These are phyloP conservation scores for Trichosphaerium sp. DNA, from an alignment of 78 protist species.

Conservation along the genomic window DNA sequence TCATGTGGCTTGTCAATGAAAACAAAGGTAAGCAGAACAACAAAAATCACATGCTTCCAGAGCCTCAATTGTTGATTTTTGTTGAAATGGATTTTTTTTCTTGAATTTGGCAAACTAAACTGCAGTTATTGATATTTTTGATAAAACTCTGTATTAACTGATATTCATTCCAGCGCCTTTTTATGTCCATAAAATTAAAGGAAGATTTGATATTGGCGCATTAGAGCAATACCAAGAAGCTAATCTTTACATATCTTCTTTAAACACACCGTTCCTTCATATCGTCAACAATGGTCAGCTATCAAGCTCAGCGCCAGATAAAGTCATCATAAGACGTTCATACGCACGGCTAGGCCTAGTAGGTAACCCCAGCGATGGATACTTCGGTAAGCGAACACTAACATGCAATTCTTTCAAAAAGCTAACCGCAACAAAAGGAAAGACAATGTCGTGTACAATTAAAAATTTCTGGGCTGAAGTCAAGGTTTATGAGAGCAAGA, in stretches of 20 bases:
- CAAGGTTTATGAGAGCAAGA: background rate
- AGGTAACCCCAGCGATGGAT: slow-evolving; percentile 47
- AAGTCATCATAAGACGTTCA: too few relatives aligned
- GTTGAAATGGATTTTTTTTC: too few relatives aligned
- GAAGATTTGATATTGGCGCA: background rate
- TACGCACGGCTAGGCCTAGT: slow-evolving; percentile 19
- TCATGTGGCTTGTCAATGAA: too few relatives aligned
- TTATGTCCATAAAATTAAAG: slow-evolving; percentile 5
- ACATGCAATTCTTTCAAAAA: too few relatives aligned
- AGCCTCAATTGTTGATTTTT: background rate
- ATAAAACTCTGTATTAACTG: background rate
- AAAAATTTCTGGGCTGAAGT: slow-evolving; percentile 17
- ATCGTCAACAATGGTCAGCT: background rate
- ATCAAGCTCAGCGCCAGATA: background rate
- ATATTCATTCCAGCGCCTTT: background rate
- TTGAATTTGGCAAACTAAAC: background rate
- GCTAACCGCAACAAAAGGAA: too few relatives aligned
- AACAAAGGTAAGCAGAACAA: background rate
- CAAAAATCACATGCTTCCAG: background rate
- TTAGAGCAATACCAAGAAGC: too few relatives aligned
- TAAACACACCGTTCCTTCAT: background rate
- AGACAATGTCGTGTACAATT: slow-evolving; percentile 11
- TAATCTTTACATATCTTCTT: background rate
- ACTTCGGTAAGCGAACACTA: too few relatives aligned
- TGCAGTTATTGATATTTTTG: background rate